Percentiles rank a stretch among this genome's conserved stretches.
These are phyloP conservation scores for Alternaria triticina DNA, from an alignment of 2,329 filamentous ascomycete genomes.

Conservation along the genomic window DNA sequence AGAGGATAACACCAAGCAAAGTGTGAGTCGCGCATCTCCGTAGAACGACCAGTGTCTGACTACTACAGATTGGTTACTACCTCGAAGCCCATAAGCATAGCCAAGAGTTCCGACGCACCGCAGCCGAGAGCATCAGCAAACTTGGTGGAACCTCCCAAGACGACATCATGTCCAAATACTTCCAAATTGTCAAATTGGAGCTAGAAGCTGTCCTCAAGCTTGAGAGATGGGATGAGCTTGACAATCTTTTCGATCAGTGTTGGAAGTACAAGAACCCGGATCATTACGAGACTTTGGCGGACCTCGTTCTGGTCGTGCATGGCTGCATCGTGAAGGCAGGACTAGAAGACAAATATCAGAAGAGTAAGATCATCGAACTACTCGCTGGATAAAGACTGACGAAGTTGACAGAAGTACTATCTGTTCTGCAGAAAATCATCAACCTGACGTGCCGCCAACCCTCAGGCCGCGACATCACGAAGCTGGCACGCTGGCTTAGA, in stretches of 20 bases:
- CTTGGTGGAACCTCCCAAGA: slow-evolving; percentile 54
- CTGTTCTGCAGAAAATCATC: slow-evolving; percentile 68
- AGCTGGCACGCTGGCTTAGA: slow-evolving; percentile 77
- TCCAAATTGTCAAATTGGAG: slow-evolving; percentile 74
- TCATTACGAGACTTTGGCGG: slow-evolving; percentile 55
- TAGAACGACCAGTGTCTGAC: slow-evolving; percentile 19
- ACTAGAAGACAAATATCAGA: slow-evolving; percentile 38
- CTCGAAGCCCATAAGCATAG: slow-evolving; percentile 66
- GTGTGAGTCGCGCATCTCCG: slow-evolving; percentile 43
- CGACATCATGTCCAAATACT: slow-evolving; percentile 68
- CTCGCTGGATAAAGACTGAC: slow-evolving; percentile 28
- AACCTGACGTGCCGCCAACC: slow-evolving; percentile 69
- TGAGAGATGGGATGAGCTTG: slow-evolving; percentile 70
- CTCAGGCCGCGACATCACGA: slow-evolving; percentile 59
- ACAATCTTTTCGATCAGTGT: slow-evolving; percentile 61
- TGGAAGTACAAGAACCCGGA: slow-evolving; percentile 46
- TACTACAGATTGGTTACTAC: slow-evolving; percentile 67
- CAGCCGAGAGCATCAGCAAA: slow-evolving; percentile 48
- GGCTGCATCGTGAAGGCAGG: slow-evolving; percentile 40
- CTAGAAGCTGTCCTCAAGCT: slow-evolving; percentile 76
- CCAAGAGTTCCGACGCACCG: slow-evolving; percentile 60
- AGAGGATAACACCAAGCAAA: slow-evolving; percentile 48
- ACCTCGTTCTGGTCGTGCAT: slow-evolving; percentile 55
- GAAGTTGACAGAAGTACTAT: slow-evolving; percentile 30
- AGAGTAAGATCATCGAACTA: slow-evolving; percentile 28